Evolutionary conservation across 139 green algal species (phyloP), one percentile per base, ranked within the genome.

Genomic region (Diplosphaera chodatii): DNA sequence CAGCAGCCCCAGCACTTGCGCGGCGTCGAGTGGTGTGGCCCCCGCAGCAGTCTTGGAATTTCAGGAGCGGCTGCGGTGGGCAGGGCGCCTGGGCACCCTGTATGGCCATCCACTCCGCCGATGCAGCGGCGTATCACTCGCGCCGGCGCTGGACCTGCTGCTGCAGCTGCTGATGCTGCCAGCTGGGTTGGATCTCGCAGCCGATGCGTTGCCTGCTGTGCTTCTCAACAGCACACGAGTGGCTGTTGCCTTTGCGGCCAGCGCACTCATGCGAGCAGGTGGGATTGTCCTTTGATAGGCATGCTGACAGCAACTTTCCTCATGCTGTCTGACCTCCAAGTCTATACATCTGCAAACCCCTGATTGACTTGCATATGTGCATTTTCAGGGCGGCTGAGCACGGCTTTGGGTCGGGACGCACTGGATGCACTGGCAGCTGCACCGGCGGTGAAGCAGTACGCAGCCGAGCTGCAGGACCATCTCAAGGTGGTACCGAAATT

Each of bases 131-230:
- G 27, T 55, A 3, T 21, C 41, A 8, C 72, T 84, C 16, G 59
- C 68, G 70, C 68, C 72, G 33, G 80, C 85, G 75, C 59, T 86
- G 30, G 75, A 84, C n/a, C 62, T 85, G 22, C 70, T 86, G 67
- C 67, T 86, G 25, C 79, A 81, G 32, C 67, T 86, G 66, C 59
- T 86, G 41, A 68, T 78, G 2, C 62, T 85, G 48, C 66, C 73
- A 0, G 13, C 73, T 3, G 56, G 16, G 2, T 32, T 74, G n/a
- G 30, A 29, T 16, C 29, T 40, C 32, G 33, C 23, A 18, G 55
- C 81, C 1, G 65, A 77, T n/a, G 63, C 74, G 15, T 29, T n/a
- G 15, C 76, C 55, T 1, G 31, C 22, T 22, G 31, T 40, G 31
- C 48, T 62, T 32, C 32, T 70, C 20, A 8, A 23, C 15, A 32